Conservation (phyloP, 2,329 filamentous ascomycete species). For the Botrytis medusae region DNA sequence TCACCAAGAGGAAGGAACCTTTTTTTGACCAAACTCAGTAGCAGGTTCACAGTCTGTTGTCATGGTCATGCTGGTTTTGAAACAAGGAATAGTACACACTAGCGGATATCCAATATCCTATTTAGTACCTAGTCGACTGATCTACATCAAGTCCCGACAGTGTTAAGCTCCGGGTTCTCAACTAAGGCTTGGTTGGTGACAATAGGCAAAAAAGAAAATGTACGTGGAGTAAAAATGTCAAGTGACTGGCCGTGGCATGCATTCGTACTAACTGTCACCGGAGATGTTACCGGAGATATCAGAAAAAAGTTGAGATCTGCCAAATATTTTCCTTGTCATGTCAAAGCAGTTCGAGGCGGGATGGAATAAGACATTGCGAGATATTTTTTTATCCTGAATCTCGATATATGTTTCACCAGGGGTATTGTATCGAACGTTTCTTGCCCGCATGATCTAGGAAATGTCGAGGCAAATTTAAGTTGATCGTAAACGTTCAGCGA, state of each 20-base stretch:
- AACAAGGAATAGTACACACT: background rate
- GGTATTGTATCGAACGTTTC: constrained; percentile 1
- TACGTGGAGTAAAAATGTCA: constrained; percentile 2
- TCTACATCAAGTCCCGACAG: background rate
- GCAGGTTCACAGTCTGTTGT: background rate
- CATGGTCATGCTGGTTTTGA: constrained; percentile 1
- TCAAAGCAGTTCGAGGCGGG: background rate
- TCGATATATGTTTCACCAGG: background rate
- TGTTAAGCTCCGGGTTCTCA: background rate
- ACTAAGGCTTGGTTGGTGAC: background rate
- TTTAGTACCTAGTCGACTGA: background rate
- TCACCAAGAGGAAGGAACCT: background rate
- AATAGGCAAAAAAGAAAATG: background rate
- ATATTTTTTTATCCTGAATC: background rate
- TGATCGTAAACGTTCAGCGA: background rate
- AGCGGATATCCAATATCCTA: background rate
- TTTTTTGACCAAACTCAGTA: background rate
- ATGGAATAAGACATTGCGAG: background rate
- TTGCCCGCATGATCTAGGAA: background rate
- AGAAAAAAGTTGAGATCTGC: background rate
- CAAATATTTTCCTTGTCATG: background rate
- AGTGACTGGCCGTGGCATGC: constrained; percentile 2
- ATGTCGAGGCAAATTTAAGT: background rate
- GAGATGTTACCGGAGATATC: background rate
- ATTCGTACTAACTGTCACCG: background rate